Evolutionary conservation across 129 eudicot genomes (phyloP).

Genomic region (Flaveria sonorensis): DNA sequence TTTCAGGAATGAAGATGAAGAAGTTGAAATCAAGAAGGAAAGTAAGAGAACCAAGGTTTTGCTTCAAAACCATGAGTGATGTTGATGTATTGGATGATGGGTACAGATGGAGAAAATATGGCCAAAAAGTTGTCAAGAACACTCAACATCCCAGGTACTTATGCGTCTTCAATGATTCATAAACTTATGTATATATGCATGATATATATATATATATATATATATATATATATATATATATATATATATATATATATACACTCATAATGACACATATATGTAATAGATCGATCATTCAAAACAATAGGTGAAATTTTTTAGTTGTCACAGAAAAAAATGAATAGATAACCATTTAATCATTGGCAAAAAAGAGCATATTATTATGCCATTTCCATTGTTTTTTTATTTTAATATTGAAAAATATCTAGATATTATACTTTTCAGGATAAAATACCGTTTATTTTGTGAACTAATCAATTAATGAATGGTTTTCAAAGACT

Average conservation of each 20-base stretch:
- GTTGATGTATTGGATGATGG: constrained; percentile 92
- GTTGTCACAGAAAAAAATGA: background rate
- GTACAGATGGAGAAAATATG: constrained; percentile 84
- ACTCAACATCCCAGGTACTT: constrained; percentile 88
- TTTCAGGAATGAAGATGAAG: constrained; percentile 58
- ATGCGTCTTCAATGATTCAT: background rate
- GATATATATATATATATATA: too few species aligned
- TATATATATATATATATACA: background rate
- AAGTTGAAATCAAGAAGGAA: constrained; percentile 76
- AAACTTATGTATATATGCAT: background rate
- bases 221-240: too few species aligned
- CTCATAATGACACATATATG: background rate
- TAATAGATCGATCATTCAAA: background rate
- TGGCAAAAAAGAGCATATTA: constrained; percentile 8
- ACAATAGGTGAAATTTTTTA: background rate
- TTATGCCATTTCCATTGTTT: background rate
- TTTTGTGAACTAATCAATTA: background rate
- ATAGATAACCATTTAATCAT: background rate
- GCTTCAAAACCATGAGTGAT: constrained; percentile 92
- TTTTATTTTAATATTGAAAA: background rate
- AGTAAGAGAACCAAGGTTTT: constrained; percentile 90
- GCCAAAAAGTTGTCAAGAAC: constrained; percentile 92
- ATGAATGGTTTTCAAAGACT: too few species aligned
- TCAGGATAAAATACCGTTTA: background rate
- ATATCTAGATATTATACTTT: background rate